Evolutionary conservation across 1,139 yeast species (phyloP).

Genomic region (Sugiyamaella novakii): DNA sequence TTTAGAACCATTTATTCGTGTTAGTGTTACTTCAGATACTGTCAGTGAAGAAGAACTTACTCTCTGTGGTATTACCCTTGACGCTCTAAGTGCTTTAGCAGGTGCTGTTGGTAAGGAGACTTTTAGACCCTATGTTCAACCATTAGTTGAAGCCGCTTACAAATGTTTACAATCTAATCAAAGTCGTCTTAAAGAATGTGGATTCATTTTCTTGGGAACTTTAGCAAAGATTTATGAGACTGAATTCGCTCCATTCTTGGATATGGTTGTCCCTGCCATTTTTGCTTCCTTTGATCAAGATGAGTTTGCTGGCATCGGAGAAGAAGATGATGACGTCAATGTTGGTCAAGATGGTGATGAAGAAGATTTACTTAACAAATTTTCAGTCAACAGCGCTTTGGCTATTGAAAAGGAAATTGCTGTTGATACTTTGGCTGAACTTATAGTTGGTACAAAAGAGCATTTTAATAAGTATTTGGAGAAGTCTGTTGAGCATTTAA

Average conservation of each 20-base stretch:
- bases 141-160: conserved; percentile 87
- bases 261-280: conserved; percentile 79
- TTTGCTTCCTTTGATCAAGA: conserved; percentile 81
- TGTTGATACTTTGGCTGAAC: conserved; percentile 87
- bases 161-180: conserved; percentile 74
- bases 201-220: conserved; percentile 91
- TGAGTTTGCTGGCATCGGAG: conserved; percentile 43
- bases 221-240: conserved; percentile 93
- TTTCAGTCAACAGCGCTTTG: conserved; percentile 90
- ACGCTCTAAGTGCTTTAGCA: conserved; percentile 92
- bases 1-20: conserved; percentile 79
- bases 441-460: conserved; percentile 82
- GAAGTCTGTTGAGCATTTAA: conserved; percentile 63
- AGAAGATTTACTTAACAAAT: conserved; percentile 63
- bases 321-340: conserved; percentile 39
- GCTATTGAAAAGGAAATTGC: conserved; percentile 97
- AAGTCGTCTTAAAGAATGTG: conserved; percentile 89
- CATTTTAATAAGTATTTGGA: conserved; percentile 79
- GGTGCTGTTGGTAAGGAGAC: conserved; percentile 93
- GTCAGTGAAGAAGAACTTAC: conserved; percentile 42
- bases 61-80: conserved; percentile 88
- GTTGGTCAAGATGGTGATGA: conserved; percentile 37
- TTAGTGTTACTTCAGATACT: conserved; percentile 31
- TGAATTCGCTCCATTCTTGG: conserved; percentile 85
- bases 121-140: conserved; percentile 82